These are phyloP conservation scores for Wickerhamiella spandovensis DNA, from an alignment of 805 yeast genomes.

Conservation along the genomic window DNA sequence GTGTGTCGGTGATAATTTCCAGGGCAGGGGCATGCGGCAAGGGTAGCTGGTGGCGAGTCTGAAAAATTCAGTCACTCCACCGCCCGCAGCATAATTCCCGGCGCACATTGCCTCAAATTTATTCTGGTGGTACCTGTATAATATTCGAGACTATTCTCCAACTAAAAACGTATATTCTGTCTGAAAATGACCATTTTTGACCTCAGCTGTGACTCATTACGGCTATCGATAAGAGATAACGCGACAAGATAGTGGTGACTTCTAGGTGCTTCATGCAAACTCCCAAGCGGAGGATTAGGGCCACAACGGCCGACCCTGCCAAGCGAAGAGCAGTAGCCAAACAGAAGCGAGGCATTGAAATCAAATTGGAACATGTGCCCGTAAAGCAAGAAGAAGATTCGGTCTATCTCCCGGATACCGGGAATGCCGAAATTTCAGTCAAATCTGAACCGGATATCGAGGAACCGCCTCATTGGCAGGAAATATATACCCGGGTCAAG, in stretches of 20 bases:
- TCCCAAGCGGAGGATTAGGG: constrained; percentile 2
- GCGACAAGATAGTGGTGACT: background rate
- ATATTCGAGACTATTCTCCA: no score
- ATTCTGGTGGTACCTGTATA: no score
- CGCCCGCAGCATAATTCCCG: no score
- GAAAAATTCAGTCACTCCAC: background rate
- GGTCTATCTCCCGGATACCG: no score
- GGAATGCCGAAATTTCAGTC: background rate
- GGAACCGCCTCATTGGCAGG: constrained; percentile 20
- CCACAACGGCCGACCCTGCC: background rate
- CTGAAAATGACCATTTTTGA: no score
- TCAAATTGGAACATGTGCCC: background rate
- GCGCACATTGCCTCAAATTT: no score
- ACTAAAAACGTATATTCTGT: no score
- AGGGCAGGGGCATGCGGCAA: background rate
- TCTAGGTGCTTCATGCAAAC: background rate
- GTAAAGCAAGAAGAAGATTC: no score
- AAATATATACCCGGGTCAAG: constrained; percentile 29
- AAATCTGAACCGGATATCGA: background rate
- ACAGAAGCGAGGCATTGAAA: no score
- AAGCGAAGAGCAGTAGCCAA: background rate
- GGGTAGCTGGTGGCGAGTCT: background rate
- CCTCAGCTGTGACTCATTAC: background rate
- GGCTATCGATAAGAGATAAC: background rate
- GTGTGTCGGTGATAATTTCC: background rate